Evolutionary conservation across 1,139 yeast species (phyloP), one percentile per base, ranked within the genome.

Genomic region (Chernovozyma aurita): DNA sequence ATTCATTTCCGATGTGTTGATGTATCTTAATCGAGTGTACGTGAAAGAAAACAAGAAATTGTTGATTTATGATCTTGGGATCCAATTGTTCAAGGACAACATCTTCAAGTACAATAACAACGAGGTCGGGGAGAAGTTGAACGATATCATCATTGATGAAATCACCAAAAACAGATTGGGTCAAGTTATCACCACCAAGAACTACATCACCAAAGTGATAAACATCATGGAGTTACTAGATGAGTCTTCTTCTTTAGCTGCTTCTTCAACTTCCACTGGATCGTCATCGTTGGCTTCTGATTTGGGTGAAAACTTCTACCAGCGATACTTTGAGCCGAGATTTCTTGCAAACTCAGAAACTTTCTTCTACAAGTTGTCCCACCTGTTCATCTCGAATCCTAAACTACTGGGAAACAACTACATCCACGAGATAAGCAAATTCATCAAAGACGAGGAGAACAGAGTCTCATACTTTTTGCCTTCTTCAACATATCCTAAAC

Each of bases 21-120:
- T 88, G 85, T 92, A 92, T 53, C 62, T 92, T 73, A 67, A 92
- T 54, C 73, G 95, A 31, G 95, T 87, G 0, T 87, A 85, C 48
- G 85, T 90, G 21, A 79, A 78, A 43, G 95, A 84, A 44, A 76
- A 78, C 40, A 79, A 78, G 45, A 62, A 77, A 34, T 77, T 87
- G 2, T 62, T 81, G 37, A 72, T 85, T 3, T 84, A 84, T 50
- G 96, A 88, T 50, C 70, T 83, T 32, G 95, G 96, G 0, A 67
- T 84, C 28, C 71, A 70, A 27, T 54, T 80, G 8, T 85, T 82
- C 53, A 69, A 70, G 45, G 71, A 70, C 22, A 52, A 55, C 35
- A 56, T 71, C 28, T 55, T 73, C 22, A 65, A 65, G 41, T 59
- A 59, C 38, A 62, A 71, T 26, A 50, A 68, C 39, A 63, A 72